Evolutionary conservation across 108 stramenopile genomes (phyloP).

Genomic region (Mediolabrus comicus): DNA sequence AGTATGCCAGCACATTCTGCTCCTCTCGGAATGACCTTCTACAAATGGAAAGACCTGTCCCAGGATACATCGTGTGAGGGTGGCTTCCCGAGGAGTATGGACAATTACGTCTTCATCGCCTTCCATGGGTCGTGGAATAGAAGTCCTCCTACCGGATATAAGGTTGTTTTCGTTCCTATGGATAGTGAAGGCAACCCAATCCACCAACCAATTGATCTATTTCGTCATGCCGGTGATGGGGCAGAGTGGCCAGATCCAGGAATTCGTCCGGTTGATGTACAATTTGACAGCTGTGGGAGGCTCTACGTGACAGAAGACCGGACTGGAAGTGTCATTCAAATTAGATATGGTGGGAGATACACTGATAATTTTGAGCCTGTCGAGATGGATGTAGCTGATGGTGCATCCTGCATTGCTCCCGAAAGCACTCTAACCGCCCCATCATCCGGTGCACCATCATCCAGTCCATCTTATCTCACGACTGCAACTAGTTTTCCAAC

Average conservation of each 20-base stretch:
- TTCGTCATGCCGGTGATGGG: conserved; percentile 46
- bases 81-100: conserved; percentile 57
- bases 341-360: conserved; percentile 26
- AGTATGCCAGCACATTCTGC: conserved; percentile 77
- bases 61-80: conserved; percentile 28
- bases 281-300: conserved; percentile 73
- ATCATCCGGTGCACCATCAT: not conserved
- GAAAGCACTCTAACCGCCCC: not conserved
- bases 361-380: conserved; percentile 9
- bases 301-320: conserved; percentile 70
- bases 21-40: conserved; percentile 77
- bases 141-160: conserved; percentile 75
- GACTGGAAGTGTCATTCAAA: conserved; percentile 39
- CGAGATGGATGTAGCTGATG: conserved; percentile 38
- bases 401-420: conserved; percentile 9
- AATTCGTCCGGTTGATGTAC: conserved; percentile 75
- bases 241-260: conserved; percentile 56
- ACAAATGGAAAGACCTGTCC: conserved; percentile 43
- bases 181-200: conserved; percentile 50
- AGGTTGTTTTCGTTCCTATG: conserved; percentile 68
- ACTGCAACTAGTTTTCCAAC: not conserved
- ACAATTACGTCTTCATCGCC: conserved; percentile 74
- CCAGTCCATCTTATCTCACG: not conserved
- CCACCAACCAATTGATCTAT: conserved; percentile 51
- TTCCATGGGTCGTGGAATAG: conserved; percentile 83